These are phyloP conservation scores for Musa beccarii DNA, from an alignment of 176 grass and related monocot species.

Conservation along the genomic window DNA sequence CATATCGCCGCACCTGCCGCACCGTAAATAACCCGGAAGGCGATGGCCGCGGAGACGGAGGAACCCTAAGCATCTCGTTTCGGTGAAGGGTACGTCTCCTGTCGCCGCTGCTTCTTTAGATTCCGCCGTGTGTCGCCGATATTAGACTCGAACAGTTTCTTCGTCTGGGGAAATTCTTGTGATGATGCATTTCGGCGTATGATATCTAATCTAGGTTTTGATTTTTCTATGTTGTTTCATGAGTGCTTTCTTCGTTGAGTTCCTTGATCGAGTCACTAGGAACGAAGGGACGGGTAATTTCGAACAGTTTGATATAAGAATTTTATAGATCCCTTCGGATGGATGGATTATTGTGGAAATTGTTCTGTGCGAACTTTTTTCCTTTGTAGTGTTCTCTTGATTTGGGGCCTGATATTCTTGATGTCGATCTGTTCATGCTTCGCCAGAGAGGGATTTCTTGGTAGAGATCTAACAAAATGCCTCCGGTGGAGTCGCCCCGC, in stretches of 20 bases:
- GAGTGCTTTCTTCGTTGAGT: too few species aligned
- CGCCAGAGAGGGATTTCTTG: background rate
- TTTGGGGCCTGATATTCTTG: background rate
- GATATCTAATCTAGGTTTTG: background rate
- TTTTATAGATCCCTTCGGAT: too few species aligned
- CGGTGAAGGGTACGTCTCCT: background rate
- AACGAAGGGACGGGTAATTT: too few species aligned
- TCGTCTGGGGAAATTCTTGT: background rate
- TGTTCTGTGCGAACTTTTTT: too few species aligned
- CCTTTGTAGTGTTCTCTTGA: too few species aligned
- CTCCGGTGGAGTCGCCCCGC: background rate
- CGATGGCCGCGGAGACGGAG: background rate
- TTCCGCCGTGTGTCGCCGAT: too few species aligned
- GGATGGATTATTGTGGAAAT: too few species aligned
- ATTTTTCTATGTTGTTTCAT: too few species aligned
- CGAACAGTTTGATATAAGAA: too few species aligned
- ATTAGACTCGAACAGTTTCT: background rate
- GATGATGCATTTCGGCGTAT: background rate
- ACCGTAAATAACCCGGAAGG: background rate
- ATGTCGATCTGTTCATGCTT: background rate
- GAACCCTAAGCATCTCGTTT: background rate
- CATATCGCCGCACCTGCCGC: background rate
- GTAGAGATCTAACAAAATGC: constrained; percentile 3
- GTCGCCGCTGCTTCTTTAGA: too few species aligned
- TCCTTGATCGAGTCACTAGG: too few species aligned